phyloP scores from a whole-genome alignment of 2,329 filamentous ascomycete genomes.

The Cladosporium austrohemisphaericum region DNA sequence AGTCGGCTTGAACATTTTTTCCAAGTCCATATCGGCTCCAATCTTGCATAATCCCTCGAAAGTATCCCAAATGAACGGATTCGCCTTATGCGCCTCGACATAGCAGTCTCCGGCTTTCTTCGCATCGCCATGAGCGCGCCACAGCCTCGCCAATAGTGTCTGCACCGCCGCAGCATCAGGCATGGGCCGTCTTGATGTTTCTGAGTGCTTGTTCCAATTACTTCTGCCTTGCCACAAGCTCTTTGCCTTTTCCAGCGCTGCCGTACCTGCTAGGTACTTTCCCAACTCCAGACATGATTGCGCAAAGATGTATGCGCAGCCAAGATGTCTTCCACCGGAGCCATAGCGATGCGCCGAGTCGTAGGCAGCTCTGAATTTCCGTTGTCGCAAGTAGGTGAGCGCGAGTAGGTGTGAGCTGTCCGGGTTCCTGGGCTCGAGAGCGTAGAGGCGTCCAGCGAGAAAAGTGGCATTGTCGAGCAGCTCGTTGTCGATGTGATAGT shows the following conservation, averaged over 20 bases:
- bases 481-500: constrained; percentile 82
- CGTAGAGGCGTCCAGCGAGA: constrained; percentile 79
- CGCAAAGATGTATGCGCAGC: constrained; percentile 87
- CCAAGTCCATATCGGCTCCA: constrained; percentile 71
- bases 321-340: constrained; percentile 69
- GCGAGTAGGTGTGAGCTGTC: constrained; percentile 82
- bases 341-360: constrained; percentile 72
- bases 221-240: constrained; percentile 71
- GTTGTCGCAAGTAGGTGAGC: constrained; percentile 77
- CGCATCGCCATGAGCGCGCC: constrained; percentile 72
- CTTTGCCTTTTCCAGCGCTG: constrained; percentile 77
- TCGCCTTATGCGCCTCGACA: constrained; percentile 81
- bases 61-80: constrained; percentile 98
- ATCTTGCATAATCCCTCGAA: constrained; percentile 84
- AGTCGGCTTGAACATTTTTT: constrained; percentile 80
- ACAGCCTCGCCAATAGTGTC: constrained; percentile 82
- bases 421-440: constrained; percentile 74
- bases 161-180: constrained; percentile 82
- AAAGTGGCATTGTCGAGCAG: constrained; percentile 88
- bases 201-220: constrained; percentile 73
- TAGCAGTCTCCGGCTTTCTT: constrained; percentile 82
- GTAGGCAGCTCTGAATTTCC: constrained; percentile 79
- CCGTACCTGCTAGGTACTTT: constrained; percentile 74
- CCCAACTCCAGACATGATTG: constrained; percentile 80
- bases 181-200: constrained; percentile 66